Evolutionary conservation across 2,329 filamentous ascomycete species (phyloP), one percentile per base, ranked within the genome.

Genomic region (Neofusicoccum laricinum): DNA sequence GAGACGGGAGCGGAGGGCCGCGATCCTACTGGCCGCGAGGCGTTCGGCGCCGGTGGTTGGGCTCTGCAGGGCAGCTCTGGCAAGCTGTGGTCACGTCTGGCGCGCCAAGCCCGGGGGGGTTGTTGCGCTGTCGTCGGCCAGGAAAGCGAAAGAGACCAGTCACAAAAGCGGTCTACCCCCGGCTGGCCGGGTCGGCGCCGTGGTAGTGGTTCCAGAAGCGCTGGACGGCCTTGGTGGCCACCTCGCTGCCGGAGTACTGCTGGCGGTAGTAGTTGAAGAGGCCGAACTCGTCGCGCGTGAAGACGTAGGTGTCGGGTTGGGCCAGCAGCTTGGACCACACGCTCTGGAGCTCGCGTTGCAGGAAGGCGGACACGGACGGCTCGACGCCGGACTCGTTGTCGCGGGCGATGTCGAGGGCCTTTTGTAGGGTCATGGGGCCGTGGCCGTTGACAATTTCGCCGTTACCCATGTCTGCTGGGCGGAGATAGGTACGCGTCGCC

Each of bases 191-290:
- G 36, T 46, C 59, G 57, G 63, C 68, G 75, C 65, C 74, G 61
- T 51, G 75, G 66, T 79, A 76, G 53, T 80, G 76, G 68, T 85
- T 78, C 85, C 85, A 88, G 71, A 84, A 88, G 14, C 85, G 82
- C 66, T 79, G 82, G 59, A 86, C 82, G 11, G 84, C 84, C 59
- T 76, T 77, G 69, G 81, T 80, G 21, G 84, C 81, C 55, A 84
- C 71, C 30, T 76, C 72, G 15, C 78, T 79, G 66, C 85, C 85
- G 34, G 79, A 75, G 72, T 90, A 92, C 10, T 89, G 85, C 67
- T 84, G 78, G 67, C 90, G 88, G 76, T 90, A 94, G 77, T 89
- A 94, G 80, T 95, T 96, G 85, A 96, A 93, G 66, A 96, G 84
- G 63, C 90, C 87, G 72, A 95, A 96, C 78, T 96, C 92, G 76